Evolutionary conservation across 2,329 filamentous ascomycete genomes (phyloP), one percentile per base, ranked within the genome.

Genomic region (Epichloe gansuensis): DNA sequence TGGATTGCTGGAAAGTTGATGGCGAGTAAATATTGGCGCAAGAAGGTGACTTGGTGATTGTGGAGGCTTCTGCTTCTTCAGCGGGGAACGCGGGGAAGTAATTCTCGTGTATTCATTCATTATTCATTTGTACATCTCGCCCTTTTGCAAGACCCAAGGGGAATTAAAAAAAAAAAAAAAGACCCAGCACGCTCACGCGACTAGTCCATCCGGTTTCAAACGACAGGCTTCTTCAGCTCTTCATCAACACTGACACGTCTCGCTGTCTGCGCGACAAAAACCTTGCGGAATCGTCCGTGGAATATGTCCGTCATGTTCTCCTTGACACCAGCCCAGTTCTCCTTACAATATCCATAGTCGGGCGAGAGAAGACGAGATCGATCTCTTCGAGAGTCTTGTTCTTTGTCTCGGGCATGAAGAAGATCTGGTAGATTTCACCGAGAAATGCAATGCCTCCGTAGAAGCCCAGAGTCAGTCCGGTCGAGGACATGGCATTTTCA

Each of bases 331-430:
- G 63, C 62, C 66, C 62, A 67, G 60, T 85, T 86, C 69, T 83
- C 53, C 68, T 71, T 0, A 86, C 81, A 45, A 86, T 73, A 45
- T 83, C 75, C 43, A 70, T 69, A 0, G 83, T 87, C 0, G 83
- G 82, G 55, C 77, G 73, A 48, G 76, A 73, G 63, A 87, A 86
- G 21, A 87, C 70, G 39, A 80, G 69, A 55, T 88, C 83, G 54
- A 88, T 86, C 66, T 88, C 84, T 67, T 88, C 85, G 0, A 88
- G 75, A 3, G 69, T 74, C 67, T 76, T 77, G 64, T 83, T 79
- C 72, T 86, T 86, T 3, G 83, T 87, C 71, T 87, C 83, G 0
- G 82, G 83, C 85, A 88, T 88, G 68, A 87, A 88, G 48, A 87
- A 63, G 46, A 87, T 72, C 68, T 88, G 84, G 65, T 87, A 88